Conservation (phyloP, 176 grass and related monocot species). For the Ananas comosus region DNA sequence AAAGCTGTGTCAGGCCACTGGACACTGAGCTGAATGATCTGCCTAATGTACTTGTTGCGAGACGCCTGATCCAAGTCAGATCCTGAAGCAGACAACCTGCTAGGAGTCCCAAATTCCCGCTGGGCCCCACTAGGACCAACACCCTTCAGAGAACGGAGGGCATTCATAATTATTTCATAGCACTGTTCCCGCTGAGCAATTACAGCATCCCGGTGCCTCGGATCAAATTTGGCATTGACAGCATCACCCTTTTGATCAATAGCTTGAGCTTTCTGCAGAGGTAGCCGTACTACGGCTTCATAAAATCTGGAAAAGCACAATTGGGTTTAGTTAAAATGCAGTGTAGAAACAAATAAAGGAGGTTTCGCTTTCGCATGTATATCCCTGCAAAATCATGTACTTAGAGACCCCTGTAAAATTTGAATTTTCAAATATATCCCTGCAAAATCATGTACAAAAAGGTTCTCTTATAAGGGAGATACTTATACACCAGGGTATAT, state of each 20-base stretch:
- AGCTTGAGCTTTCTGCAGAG: slow-evolving; percentile 86
- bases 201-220: slow-evolving; percentile 36
- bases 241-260: slow-evolving; percentile 49
- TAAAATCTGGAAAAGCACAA: slow-evolving; percentile 47
- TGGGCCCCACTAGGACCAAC: slow-evolving; percentile 36
- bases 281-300: slow-evolving; percentile 78
- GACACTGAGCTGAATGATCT: slow-evolving; percentile 84
- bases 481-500: too few species aligned
- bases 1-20: slow-evolving; percentile 74
- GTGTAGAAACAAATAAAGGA: neutral
- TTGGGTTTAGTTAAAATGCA: neutral
- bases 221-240: slow-evolving; percentile 51
- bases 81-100: slow-evolving; percentile 22
- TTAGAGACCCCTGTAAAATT: too few species aligned
- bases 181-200: slow-evolving; percentile 56
- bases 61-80: slow-evolving; percentile 58
- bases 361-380: neutral
- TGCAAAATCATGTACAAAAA: neutral
- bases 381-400: neutral
- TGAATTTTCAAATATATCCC: too few species aligned
- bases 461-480: too few species aligned
- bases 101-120: slow-evolving; percentile 16
- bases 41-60: slow-evolving; percentile 68
- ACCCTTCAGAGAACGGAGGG: slow-evolving; percentile 57
- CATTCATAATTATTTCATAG: slow-evolving; percentile 83